phyloP scores from a whole-genome alignment of 164 flowering plant species.

The Taxillus chinensis region DNA sequence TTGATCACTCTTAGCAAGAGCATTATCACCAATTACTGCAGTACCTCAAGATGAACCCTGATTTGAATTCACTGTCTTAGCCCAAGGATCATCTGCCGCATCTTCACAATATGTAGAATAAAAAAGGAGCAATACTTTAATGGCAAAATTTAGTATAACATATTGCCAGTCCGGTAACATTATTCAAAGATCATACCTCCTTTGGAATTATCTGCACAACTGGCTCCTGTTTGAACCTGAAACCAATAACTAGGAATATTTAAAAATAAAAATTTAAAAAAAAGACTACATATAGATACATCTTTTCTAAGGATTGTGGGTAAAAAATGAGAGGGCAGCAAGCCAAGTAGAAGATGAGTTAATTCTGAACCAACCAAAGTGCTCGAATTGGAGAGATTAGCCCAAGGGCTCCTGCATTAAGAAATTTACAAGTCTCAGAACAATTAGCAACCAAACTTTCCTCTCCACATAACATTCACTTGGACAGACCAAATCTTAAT shows the following conservation, averaged over 20 bases:
- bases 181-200: conserved; percentile 21
- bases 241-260: background rate
- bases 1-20: conserved; percentile 6
- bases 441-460: no score
- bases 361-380: conserved; percentile 28
- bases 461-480: no score
- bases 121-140: background rate
- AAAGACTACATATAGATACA: no score
- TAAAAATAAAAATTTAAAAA: no score
- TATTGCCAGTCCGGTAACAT: background rate
- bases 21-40: conserved; percentile 13
- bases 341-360: background rate
- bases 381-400: conserved; percentile 28
- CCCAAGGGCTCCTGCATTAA: conserved; percentile 47
- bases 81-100: conserved; percentile 41
- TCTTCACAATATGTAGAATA: conserved; percentile 9
- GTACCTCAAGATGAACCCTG: conserved; percentile 33
- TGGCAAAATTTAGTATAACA: background rate
- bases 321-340: background rate
- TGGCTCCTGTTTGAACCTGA: conserved; percentile 20
- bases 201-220: conserved; percentile 18
- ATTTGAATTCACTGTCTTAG: conserved; percentile 12
- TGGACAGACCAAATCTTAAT: no score
- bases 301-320: no score
- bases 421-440: background rate